phyloP scores from a whole-genome alignment of 352 stramenopile species.

The Aphanomyces stellatus region DNA sequence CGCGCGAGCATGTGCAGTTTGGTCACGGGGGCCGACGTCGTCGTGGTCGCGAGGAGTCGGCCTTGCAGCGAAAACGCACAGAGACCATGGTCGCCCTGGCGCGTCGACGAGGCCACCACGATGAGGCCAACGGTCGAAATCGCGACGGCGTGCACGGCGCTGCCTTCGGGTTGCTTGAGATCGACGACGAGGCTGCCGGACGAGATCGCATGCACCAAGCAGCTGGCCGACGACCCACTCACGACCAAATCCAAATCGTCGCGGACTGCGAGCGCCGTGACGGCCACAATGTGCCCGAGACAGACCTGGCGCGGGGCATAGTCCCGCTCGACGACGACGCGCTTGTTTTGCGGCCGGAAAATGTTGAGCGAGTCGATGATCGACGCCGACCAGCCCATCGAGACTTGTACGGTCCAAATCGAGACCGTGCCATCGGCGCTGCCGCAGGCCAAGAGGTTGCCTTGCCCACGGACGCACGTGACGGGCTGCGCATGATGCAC shows the following conservation, averaged over 20 bases:
- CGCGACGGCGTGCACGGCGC: slow-evolving; percentile 41
- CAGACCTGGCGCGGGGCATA: slow-evolving; percentile 71
- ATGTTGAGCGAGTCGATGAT: slow-evolving; percentile 70
- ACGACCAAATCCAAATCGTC: slow-evolving; percentile 69
- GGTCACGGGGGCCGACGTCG: slow-evolving; percentile 35
- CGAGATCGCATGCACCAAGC: slow-evolving; percentile 47
- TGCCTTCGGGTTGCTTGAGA: slow-evolving; percentile 32
- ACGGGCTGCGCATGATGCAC: slow-evolving; percentile 65
- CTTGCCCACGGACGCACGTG: slow-evolving; percentile 26
- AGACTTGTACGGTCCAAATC: slow-evolving; percentile 52
- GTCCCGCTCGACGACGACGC: slow-evolving; percentile 55
- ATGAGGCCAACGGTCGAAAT: slow-evolving; percentile 61
- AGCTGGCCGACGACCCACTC: slow-evolving; percentile 66
- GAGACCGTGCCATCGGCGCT: slow-evolving; percentile 67
- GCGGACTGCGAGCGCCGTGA: slow-evolving; percentile 58
- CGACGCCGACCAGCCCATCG: slow-evolving; percentile 44
- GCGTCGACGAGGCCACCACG: slow-evolving; percentile 53
- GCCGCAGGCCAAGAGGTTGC: slow-evolving; percentile 12
- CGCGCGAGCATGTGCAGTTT: slow-evolving; percentile 1
- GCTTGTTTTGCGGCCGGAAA: slow-evolving; percentile 41
- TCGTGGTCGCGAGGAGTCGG: slow-evolving; percentile 35
- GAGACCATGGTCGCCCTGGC: slow-evolving; percentile 30
- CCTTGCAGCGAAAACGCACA: slow-evolving; percentile 75
- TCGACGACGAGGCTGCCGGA: slow-evolving; percentile 59
- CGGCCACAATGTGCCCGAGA: slow-evolving; percentile 44